phyloP scores from a whole-genome alignment of 257 asterid species.

The Paulownia fortunei region DNA sequence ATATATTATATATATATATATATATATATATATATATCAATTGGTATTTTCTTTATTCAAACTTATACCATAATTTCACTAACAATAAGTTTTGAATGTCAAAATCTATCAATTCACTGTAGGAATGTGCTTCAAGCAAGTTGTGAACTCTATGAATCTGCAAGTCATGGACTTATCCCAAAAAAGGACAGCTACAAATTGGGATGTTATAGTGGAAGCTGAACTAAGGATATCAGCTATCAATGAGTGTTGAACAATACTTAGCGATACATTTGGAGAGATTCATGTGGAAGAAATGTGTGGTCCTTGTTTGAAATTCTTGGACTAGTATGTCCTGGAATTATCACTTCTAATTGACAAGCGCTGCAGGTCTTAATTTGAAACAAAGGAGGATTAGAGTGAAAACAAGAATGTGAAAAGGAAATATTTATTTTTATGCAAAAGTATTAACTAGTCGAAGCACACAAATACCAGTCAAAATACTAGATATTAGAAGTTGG shows the following conservation, averaged over 20 bases:
- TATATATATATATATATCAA: no score
- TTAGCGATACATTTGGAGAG: neutral
- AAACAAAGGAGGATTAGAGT: neutral
- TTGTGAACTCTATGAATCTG: neutral
- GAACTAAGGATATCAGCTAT: neutral
- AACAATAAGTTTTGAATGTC: neutral
- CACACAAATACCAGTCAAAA: no score
- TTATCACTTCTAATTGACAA: neutral
- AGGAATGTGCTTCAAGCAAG: neutral
- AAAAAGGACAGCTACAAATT: neutral
- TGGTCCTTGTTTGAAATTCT: neutral
- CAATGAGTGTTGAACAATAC: neutral
- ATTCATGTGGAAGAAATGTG: neutral
- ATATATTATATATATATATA: no score
- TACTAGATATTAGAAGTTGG: no score
- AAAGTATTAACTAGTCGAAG: no score
- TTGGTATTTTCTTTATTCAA: no score
- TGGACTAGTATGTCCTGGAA: neutral
- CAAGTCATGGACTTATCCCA: neutral
- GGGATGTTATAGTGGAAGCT: neutral
- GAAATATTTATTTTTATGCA: neutral
- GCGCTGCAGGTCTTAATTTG: neutral
- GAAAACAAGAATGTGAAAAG: neutral
- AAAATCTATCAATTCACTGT: neutral
- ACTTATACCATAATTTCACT: no score